Base-by-base conservation (phyloP, 805 yeast genomes). In the Cyberlindnera xishuangbannaensis region DNA sequence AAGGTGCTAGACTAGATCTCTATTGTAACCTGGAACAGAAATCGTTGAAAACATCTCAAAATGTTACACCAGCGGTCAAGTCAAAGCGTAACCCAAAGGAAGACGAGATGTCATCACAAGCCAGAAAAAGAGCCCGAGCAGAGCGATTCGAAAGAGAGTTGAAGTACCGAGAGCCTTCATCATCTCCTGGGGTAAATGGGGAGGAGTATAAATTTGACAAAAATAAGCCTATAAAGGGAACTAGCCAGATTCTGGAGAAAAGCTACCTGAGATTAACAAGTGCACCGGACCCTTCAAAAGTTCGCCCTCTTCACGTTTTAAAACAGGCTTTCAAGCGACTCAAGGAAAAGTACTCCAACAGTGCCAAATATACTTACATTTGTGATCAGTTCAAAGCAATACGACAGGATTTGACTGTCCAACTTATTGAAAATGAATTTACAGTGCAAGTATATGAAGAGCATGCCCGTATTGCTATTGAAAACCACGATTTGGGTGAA, bases 391-490 rank as follows among this genome's bases (percentile, higher is more conserved):
- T 90, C 52, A 90, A 88, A 58, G 83, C 97, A 0, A 70, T 92
- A 39, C 68, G 98, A 47, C 98, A 90, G 58, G 98, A 90, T 59
- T 60, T 90, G 43, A 83, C 94, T 3, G 97, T 90, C 8, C 98
- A 90, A 59, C 83, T 83, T 51, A 78, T 90, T 27, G 79, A 79
- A 48, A 76, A 76, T 49, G 77, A 72, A 27, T 83, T 92, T 52
- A 74, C 96, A 0, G 73, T 86, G 6, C 52, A 61, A 34, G 95
- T 86, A 0, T 90, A 92, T 56, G 92, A 86, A 56, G 70, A 78
- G 3, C 95, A 90, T 57, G 92, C 92, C 4, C 73, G 87, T 30
- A 64, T 88, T n/a, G 95, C 97, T 0, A 69, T 90, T 24, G 82
- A 78, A 45, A 78, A 82, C 51, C 69, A 73, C 25, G 98, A 90